Base-by-base conservation (phyloP, 2,329 filamentous ascomycete genomes). In the Monilinia aucupariae region DNA sequence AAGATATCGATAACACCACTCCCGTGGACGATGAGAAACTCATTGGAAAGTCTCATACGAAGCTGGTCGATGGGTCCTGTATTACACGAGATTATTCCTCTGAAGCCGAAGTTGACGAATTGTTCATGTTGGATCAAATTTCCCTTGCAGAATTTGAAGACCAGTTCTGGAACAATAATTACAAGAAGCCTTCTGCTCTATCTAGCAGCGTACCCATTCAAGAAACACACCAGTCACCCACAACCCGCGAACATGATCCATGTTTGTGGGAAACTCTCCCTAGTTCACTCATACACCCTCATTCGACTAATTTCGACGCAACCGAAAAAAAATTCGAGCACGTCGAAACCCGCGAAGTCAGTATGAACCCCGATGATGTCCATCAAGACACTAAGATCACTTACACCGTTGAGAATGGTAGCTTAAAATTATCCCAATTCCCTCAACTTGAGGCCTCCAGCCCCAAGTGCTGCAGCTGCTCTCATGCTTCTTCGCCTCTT, bases 11-110 rank as follows among this genome's bases (percentile, higher is more conserved):
- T 34, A 41, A 22, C 17, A 22, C 20, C 15, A 3, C 32, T 50
- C 34, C 34, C 34, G 17, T 25, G 13, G 27, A 39, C 3, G 45
- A 62, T n/a, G 60, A 58, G 13, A 50, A 58, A 17, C 45, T 43
- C 5, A 58, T 62, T 50, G 60, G 60, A 8, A 39, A 58, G 27
- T 41, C 60, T 34, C 47, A 58, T 30, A 49, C 52, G 12, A 62
- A 50, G 25, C n/a, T 62, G 15, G 30, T 47, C 13, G 45, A 62
- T 30, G 60, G 60, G 5, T n/a, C 9, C 22, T 62, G 60, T 48
- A 41, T 62, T 50, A 45, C 20, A 22, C 17, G 27, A 41, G 60
- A 58, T 48, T 12, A 6, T 17, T 55, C 32, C 17, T 43, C 34
- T 20, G 60, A 58, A n/a, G 17, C 15, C 8, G 60, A 58, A n/a